phyloP scores from a whole-genome alignment of 1,284 basidiomycete species.

The Boletus mariae region DNA sequence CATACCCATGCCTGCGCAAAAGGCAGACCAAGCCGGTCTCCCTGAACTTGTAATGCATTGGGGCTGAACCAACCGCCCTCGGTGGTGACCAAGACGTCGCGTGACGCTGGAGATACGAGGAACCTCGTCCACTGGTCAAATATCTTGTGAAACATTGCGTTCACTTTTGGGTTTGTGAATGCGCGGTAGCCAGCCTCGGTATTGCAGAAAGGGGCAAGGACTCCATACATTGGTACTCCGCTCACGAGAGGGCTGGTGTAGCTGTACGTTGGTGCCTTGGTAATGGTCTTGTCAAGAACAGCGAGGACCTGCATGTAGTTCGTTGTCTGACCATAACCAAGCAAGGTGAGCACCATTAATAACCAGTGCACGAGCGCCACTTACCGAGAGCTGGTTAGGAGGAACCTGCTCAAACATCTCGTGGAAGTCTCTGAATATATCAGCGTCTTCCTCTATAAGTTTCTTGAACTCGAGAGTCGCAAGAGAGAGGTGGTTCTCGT shows the following conservation, averaged over 20 bases:
- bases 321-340: slow-evolving; percentile 29
- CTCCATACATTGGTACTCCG: slow-evolving; percentile 27
- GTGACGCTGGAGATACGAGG: slow-evolving; percentile 42
- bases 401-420: slow-evolving; percentile 26
- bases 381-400: slow-evolving; percentile 9
- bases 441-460: slow-evolving; percentile 38
- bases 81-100: slow-evolving; percentile 35
- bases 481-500: slow-evolving; percentile 17
- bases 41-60: slow-evolving; percentile 30
- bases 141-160: slow-evolving; percentile 37
- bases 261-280: slow-evolving; percentile 14
- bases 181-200: slow-evolving; percentile 39
- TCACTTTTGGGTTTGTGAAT: slow-evolving; percentile 44
- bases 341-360: not conserved
- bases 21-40: slow-evolving; percentile 10
- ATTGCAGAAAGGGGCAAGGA: slow-evolving; percentile 25
- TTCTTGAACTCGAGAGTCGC: slow-evolving; percentile 40
- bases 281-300: slow-evolving; percentile 43
- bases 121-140: slow-evolving; percentile 48
- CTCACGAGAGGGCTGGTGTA: slow-evolving; percentile 21
- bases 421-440: slow-evolving; percentile 39
- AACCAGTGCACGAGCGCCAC: not conserved
- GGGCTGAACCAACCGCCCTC: slow-evolving; percentile 46
- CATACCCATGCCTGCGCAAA: slow-evolving; percentile 23
- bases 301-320: slow-evolving; percentile 44